Percentiles rank a stretch among this genome's conserved stretches.
These are phyloP conservation scores for Thalassiosira oceanica DNA, from an alignment of 352 stramenopile species.

Conservation along the genomic window DNA sequence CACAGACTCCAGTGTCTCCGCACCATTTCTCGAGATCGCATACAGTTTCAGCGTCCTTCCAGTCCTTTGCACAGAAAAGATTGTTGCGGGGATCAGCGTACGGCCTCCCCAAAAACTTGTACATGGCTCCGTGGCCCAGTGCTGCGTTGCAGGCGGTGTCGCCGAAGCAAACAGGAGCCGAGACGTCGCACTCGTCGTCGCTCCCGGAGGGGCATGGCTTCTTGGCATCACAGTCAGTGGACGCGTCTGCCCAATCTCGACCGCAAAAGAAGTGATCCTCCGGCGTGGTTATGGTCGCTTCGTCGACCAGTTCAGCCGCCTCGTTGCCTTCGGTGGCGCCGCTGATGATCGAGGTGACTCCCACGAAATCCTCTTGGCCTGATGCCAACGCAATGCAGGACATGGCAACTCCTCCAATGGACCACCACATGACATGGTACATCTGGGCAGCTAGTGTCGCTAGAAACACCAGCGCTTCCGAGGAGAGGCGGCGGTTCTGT, in stretches of 20 bases:
- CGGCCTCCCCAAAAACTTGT: conserved; percentile 14
- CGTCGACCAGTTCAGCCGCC: no score
- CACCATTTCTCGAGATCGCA: conserved; percentile 7
- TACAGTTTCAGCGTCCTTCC: conserved; percentile 10
- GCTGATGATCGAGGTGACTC: no score
- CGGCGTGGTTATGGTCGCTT: no score
- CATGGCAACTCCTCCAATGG: no score
- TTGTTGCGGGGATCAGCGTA: conserved; percentile 47
- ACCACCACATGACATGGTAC: no score
- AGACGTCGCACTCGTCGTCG: conserved; percentile 39
- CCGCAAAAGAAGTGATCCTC: conserved; percentile 42
- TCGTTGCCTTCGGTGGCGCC: no score
- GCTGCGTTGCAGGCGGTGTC: conserved; percentile 25
- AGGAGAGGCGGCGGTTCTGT: no score
- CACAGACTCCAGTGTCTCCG: conserved; percentile 13
- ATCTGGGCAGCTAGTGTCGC: no score
- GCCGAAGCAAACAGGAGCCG: conserved; percentile 12
- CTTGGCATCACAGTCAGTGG: conserved; percentile 21
- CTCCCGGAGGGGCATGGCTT: conserved; percentile 36
- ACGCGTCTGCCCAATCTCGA: conserved; percentile 22
- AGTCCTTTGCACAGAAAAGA: conserved; percentile 17
- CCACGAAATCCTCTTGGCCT: no score
- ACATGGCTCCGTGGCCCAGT: conserved; percentile 25
- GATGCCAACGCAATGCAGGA: no score
- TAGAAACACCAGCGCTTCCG: no score